Base-by-base conservation (phyloP, 768 basidiomycete species). In the Russula olivacea region DNA sequence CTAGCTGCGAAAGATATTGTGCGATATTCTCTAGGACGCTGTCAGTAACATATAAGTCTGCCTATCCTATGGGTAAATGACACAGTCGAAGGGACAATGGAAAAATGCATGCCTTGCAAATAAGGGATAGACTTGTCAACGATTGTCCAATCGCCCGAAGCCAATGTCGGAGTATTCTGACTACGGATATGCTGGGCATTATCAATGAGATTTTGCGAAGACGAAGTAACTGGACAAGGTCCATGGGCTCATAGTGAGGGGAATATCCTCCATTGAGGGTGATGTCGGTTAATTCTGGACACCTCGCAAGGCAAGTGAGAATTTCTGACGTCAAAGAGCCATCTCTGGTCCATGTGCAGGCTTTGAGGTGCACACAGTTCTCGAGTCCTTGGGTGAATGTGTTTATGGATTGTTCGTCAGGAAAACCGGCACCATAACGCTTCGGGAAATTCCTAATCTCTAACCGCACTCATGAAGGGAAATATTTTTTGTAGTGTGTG, bases 321-420 rank as follows among this genome's bases (percentile, higher is more conserved):
- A 89, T 80, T 0, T 75, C 74, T 5, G 85, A 81, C 45, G 77
- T 82, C 23, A 92, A 73, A 4, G 91, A 85, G 4, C 89, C 87
- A 66, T 91, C 87, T 48, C 90, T 82, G 11, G 91, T 92, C 89
- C 89, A 93, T 5, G 83, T 82, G 69, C 87, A 91, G 7, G 83
- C 77, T 49, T 68, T 75, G 12, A 92, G 78, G 63, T 83, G 83
- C 45, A 72, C 69, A 68, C 88, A 89, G 69, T 90, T 87, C 53
- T 72, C 70, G 15, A 91, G 72, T 0, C 83, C 89, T 53, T 63
- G 69, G 7, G 79, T 56, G 52, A 87, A 83, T 10, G 74, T 66
- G 7, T 73, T 70, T 9, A 77, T 68, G 23, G 82, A 65, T 1
- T 41, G 48, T 23, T 73, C 71, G 3, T 76, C 72, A n/a, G 74